Percentiles rank a stretch among this genome's conserved stretches.
These are phyloP conservation scores for Tricholoma hemisulphureum DNA, from an alignment of 768 basidiomycete species.

Conservation along the genomic window DNA sequence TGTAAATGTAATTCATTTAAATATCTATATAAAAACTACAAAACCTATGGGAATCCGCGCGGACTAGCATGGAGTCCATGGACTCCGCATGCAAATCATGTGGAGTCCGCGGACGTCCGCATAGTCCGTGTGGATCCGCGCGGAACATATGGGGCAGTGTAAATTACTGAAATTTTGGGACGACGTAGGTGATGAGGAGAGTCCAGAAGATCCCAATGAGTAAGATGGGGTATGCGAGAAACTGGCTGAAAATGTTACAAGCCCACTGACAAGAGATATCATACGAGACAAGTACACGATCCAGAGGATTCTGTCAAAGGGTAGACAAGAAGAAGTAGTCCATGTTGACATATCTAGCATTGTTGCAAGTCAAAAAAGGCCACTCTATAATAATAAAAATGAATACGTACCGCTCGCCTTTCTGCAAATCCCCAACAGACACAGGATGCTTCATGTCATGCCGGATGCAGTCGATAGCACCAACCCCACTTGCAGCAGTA, in stretches of 20 bases:
- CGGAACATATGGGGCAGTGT: no score
- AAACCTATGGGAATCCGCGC: no score
- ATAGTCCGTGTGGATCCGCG: no score
- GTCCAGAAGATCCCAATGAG: neutral
- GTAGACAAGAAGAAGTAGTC: constrained; percentile 26
- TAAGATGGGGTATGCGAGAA: constrained; percentile 3
- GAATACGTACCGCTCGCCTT: constrained; percentile 1
- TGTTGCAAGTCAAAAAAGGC: neutral
- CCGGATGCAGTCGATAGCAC: constrained; percentile 18
- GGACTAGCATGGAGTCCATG: no score
- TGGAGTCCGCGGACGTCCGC: no score
- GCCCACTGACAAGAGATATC: constrained; percentile 31
- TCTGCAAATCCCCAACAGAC: constrained; percentile 11
- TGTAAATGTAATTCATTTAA: no score
- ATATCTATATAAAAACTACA: no score
- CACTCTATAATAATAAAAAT: neutral
- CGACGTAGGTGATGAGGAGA: constrained; percentile 9
- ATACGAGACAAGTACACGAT: constrained; percentile 19
- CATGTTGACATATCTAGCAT: constrained; percentile 18
- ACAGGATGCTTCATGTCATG: constrained; percentile 18
- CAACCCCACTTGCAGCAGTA: constrained; percentile 18
- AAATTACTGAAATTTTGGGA: constrained; percentile 39
- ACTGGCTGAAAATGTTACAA: constrained; percentile 18
- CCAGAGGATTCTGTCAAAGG: constrained; percentile 11
- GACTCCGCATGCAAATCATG: no score